phyloP scores from a whole-genome alignment of 768 basidiomycete species.

The Multifurca ochricompacta region DNA sequence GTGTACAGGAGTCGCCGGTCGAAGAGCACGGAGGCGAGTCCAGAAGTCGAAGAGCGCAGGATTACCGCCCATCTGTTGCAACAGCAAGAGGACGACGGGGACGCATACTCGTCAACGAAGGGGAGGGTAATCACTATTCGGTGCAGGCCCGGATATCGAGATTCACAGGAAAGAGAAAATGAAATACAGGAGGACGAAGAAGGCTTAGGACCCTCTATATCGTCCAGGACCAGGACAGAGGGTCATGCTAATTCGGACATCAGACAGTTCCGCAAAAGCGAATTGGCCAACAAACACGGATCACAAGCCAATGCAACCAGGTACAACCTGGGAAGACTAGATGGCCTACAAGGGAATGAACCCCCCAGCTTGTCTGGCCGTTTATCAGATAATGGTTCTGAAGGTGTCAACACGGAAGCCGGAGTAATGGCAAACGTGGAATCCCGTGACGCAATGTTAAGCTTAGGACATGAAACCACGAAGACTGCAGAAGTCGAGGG shows the following conservation, averaged over 20 bases:
- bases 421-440: neutral
- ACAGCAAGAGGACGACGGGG: neutral
- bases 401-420: neutral
- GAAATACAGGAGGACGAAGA: neutral
- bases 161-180: neutral
- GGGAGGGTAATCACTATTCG: neutral
- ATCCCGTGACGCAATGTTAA: neutral
- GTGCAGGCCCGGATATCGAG: neutral
- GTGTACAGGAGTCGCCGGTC: neutral
- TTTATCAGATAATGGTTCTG: neutral
- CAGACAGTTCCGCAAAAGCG: neutral
- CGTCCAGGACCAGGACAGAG: neutral
- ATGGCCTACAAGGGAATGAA: neutral
- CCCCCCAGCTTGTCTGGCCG: neutral
- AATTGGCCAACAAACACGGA: neutral
- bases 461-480: neutral
- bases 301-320: neutral
- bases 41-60: neutral
- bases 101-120: neutral
- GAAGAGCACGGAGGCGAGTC: neutral
- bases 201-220: neutral
- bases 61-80: neutral
- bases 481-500: constrained; percentile 1
- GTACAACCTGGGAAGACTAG: neutral
- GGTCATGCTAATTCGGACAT: neutral